A percentile compares a stretch with the other conserved stretches of the same genome.
Conservation (phyloP, 2,329 filamentous ascomycete genomes). For the Beauveria sp. region DNA sequence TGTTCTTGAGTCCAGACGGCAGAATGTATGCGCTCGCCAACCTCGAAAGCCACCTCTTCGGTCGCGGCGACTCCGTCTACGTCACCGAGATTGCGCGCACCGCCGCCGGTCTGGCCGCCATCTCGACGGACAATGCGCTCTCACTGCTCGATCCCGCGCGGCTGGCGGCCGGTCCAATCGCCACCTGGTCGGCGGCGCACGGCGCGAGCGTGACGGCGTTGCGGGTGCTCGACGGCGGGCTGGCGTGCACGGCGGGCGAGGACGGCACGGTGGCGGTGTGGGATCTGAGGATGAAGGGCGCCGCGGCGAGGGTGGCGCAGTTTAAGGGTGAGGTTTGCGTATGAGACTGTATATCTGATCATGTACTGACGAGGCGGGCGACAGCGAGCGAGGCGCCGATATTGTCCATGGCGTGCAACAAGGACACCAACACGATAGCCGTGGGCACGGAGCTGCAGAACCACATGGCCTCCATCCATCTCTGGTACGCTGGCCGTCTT, state of each 20-base stretch:
- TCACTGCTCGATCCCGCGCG: constrained; percentile 54
- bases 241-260: constrained; percentile 63
- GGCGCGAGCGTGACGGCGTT: constrained; percentile 55
- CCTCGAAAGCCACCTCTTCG: constrained; percentile 24
- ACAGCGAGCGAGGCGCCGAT: constrained; percentile 44
- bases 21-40: constrained; percentile 29
- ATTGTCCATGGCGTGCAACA: constrained; percentile 56
- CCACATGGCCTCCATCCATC: constrained; percentile 50
- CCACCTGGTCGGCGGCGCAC: constrained; percentile 44
- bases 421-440: constrained; percentile 51
- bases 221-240: constrained; percentile 41
- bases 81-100: constrained; percentile 51
- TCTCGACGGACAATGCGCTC: constrained; percentile 64
- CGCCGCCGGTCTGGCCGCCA: constrained; percentile 46
- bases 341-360: no score
- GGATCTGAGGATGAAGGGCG: constrained; percentile 49
- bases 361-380: constrained; percentile 16
- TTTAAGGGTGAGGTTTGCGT: constrained; percentile 33
- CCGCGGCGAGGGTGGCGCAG: constrained; percentile 32
- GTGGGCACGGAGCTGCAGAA: constrained; percentile 67
- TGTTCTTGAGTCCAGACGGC: background rate
- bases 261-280: constrained; percentile 61
- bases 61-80: constrained; percentile 37
- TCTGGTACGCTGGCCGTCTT: constrained; percentile 41
- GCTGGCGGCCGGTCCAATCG: constrained; percentile 43